Evolutionary conservation across 495 filamentous ascomycete genomes (phyloP).

Genomic region (Tuber magnatum): DNA sequence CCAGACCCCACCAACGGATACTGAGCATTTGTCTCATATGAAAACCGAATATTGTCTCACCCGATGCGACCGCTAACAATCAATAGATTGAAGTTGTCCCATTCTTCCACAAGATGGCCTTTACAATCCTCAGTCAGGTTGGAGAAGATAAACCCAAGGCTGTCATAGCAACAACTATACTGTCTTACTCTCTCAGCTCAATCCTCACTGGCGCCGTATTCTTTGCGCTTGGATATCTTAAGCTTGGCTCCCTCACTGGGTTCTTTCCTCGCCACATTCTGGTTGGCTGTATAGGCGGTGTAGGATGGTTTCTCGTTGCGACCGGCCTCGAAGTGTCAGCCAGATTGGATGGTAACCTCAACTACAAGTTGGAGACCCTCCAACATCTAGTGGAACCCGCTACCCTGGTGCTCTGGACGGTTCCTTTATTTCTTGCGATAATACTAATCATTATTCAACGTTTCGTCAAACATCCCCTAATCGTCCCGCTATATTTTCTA

Average conservation of each 20-base stretch:
- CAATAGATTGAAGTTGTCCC: constrained; percentile 85
- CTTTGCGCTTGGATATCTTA: constrained; percentile 77
- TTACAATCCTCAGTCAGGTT: constrained; percentile 69
- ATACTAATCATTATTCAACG: constrained; percentile 67
- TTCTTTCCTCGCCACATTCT: constrained; percentile 95
- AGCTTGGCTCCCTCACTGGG: constrained; percentile 80
- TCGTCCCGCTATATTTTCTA: constrained; percentile 82
- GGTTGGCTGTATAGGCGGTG: constrained; percentile 95
- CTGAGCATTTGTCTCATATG: not conserved
- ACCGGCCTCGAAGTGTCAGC: constrained; percentile 95
- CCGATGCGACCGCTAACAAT: constrained; percentile 15
- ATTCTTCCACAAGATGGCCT: constrained; percentile 96
- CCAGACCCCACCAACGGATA: not conserved
- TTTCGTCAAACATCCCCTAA: constrained; percentile 67
- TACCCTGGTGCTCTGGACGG: constrained; percentile 72
- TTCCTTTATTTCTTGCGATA: constrained; percentile 69
- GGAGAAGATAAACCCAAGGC: constrained; percentile 74
- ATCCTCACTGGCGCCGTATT: constrained; percentile 85
- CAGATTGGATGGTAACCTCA: constrained; percentile 71
- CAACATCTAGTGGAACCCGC: constrained; percentile 61
- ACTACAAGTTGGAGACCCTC: constrained; percentile 69
- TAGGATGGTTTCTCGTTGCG: constrained; percentile 88
- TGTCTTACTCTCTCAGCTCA: constrained; percentile 83
- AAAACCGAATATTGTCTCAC: not conserved
- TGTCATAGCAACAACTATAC: constrained; percentile 85